Base-by-base conservation (phyloP, 1,284 basidiomycete genomes). In the Melampsora larici-populina region DNA sequence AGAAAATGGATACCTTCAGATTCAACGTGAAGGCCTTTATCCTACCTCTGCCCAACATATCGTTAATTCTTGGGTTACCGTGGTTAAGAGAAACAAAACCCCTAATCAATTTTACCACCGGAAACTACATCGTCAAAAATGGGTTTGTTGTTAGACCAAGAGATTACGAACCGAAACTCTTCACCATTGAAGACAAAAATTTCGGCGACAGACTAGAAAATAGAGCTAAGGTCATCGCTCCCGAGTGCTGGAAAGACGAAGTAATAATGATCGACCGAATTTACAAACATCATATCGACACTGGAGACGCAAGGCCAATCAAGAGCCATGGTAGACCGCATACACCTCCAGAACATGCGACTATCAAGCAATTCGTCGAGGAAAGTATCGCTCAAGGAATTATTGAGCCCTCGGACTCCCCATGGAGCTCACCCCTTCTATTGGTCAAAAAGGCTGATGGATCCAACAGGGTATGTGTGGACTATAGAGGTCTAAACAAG, bases 251-350 rank as follows among this genome's bases (percentile, higher is more conserved):
- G n/a, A n/a, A n/a, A n/a, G n/a, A n/a, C n/a, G n/a, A n/a, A n/a
- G n/a, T n/a, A n/a, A n/a, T n/a, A n/a, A n/a, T n/a, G n/a, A n/a
- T n/a, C n/a, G n/a, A n/a, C n/a, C n/a, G n/a, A n/a, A n/a, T n/a
- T n/a, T n/a, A n/a, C n/a, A n/a, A 43, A 36, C 69, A 71, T 2
- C 9, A 21, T 26, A 71, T 71, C 2, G 55, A 71, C 15, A 71
- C 69, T 26, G 40, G 51, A 5, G 29, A 24, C 1, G n/a, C 43
- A 1, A 26, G 17, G 18, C 29, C 49, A n/a, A 21, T 36, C 31
- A 49, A 70, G 51, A 31, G 40, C n/a, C 51, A 62, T 40, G 48
- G 69, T 3, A 2, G 33, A 4, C 36, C 36, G 36, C 36, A 4
- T 9, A 36, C 36, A 3, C 36, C 36, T 36, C 36, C 36, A 36